These are phyloP conservation scores for Lyophyllum atratum DNA, from an alignment of 768 basidiomycete genomes.

Conservation along the genomic window DNA sequence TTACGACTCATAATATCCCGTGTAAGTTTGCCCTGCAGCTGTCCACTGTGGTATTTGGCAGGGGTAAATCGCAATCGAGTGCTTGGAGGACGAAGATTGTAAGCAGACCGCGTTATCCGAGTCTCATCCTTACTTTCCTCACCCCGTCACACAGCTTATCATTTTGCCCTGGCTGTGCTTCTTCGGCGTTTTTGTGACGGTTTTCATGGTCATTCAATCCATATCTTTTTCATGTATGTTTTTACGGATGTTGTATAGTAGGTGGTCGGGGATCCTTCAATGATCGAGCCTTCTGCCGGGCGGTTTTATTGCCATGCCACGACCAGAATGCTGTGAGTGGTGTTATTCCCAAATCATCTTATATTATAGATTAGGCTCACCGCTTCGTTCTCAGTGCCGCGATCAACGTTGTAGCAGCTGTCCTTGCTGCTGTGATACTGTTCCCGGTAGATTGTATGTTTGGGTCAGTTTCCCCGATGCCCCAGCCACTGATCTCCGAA, in stretches of 20 bases:
- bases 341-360: too few relatives aligned
- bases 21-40: neutral
- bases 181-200: neutral
- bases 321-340: neutral
- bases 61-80: neutral
- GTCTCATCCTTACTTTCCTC: neutral
- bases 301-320: constrained; percentile 3
- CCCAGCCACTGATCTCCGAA: neutral
- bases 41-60: neutral
- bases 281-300: neutral
- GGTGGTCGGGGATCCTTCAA: neutral
- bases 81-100: neutral
- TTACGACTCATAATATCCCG: neutral
- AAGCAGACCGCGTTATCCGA: neutral
- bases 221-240: neutral
- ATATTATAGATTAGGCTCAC: too few relatives aligned
- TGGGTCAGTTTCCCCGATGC: neutral
- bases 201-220: neutral
- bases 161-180: neutral
- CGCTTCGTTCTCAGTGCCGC: too few relatives aligned
- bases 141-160: neutral
- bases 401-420: neutral
- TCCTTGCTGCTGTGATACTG: neutral
- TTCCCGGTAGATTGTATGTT: neutral
- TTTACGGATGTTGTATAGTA: neutral